These are phyloP conservation scores for Linaria vulgaris DNA, from an alignment of 257 asterid genomes.

Conservation along the genomic window DNA sequence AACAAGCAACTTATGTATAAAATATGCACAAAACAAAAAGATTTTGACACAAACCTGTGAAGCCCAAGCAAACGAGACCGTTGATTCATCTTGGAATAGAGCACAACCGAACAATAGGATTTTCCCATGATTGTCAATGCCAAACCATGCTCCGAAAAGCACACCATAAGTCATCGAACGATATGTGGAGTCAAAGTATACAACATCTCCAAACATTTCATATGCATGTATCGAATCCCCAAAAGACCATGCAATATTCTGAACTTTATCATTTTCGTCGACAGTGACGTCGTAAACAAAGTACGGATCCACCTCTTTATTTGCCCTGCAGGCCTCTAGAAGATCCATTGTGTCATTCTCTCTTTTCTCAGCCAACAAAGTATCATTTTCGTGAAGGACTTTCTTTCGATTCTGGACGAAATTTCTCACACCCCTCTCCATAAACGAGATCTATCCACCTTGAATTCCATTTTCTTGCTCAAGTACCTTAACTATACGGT, in stretches of 20 bases:
- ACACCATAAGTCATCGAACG: slow-evolving; percentile 46
- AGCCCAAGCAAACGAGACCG: slow-evolving; percentile 52
- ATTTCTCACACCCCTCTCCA: slow-evolving; percentile 74
- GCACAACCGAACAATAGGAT: slow-evolving; percentile 56
- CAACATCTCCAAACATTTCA: slow-evolving; percentile 58
- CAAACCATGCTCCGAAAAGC: slow-evolving; percentile 64
- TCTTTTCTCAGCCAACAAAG: slow-evolving; percentile 54
- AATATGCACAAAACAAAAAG: slow-evolving; percentile 17
- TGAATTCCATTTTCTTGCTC: slow-evolving; percentile 62
- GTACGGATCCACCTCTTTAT: slow-evolving; percentile 53
- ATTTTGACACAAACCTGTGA: slow-evolving; percentile 42
- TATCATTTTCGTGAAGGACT: slow-evolving; percentile 53
- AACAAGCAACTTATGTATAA: slow-evolving; percentile 22
- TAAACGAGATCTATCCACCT: slow-evolving; percentile 56
- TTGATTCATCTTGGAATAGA: slow-evolving; percentile 60
- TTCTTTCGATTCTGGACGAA: slow-evolving; percentile 65
- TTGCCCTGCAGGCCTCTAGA: slow-evolving; percentile 56
- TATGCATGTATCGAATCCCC: slow-evolving; percentile 56
- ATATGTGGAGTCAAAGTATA: slow-evolving; percentile 58
- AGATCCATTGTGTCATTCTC: slow-evolving; percentile 54
- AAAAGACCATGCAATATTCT: slow-evolving; percentile 68
- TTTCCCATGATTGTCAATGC: slow-evolving; percentile 63
- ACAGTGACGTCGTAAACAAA: slow-evolving; percentile 51
- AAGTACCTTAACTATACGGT: slow-evolving; percentile 63
- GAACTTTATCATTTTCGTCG: slow-evolving; percentile 58